Conservation (phyloP, 106 monocot species). For the Allium sativum region DNA sequence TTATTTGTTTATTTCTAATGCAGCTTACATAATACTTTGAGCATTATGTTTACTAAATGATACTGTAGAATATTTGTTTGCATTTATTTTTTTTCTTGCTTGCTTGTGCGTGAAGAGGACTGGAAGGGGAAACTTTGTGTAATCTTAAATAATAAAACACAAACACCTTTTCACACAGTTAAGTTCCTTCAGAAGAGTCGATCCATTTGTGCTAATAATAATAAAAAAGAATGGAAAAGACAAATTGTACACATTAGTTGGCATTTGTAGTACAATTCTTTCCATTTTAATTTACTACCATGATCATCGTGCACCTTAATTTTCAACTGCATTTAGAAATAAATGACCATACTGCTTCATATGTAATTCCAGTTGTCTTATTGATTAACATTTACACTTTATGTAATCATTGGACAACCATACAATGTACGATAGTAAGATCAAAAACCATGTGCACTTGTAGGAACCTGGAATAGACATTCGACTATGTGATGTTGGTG, state of each 20-base stretch:
- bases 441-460: neutral
- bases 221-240: neutral
- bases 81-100: slow-evolving; percentile 1
- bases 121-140: neutral
- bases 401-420: too few species aligned
- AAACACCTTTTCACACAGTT: neutral
- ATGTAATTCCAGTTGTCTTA: too few species aligned
- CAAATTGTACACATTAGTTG: neutral
- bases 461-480: slow-evolving; percentile 99
- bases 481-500: slow-evolving; percentile 89
- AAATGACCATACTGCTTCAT: too few species aligned
- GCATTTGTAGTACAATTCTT: too few species aligned
- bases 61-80: slow-evolving; percentile 23
- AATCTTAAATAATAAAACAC: neutral
- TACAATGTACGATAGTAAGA: too few species aligned
- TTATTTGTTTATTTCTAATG: too few species aligned
- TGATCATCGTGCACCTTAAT: neutral
- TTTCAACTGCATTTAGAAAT: neutral
- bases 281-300: too few species aligned
- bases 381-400: too few species aligned
- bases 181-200: neutral
- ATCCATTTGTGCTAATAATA: neutral
- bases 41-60: too few species aligned
- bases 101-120: neutral
- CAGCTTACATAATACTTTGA: too few species aligned